Conservation (phyloP, 1,139 yeast genomes). For the Protomyces lactucae-debilis region DNA sequence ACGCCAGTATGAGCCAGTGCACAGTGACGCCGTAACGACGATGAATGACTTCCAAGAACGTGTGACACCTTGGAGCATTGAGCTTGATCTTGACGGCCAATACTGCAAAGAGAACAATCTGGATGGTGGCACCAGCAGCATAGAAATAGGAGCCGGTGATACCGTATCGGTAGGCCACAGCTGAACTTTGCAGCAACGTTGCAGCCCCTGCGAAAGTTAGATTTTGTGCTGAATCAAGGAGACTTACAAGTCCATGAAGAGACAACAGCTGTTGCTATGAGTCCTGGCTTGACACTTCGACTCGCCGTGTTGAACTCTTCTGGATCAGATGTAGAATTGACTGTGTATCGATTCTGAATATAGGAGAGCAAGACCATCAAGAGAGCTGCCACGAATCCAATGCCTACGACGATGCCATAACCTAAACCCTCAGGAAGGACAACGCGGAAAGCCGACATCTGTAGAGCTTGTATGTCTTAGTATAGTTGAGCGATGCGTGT, state of each 20-base stretch:
- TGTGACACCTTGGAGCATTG: slow-evolving; percentile 44
- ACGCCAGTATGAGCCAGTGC: slow-evolving; percentile 43
- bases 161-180: slow-evolving; percentile 36
- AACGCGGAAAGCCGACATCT: not conserved
- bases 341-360: slow-evolving; percentile 40
- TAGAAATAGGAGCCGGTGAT: slow-evolving; percentile 27
- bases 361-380: slow-evolving; percentile 14
- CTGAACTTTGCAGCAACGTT: slow-evolving; percentile 38
- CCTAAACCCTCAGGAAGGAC: not conserved
- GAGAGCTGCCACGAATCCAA: not conserved
- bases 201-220: not conserved
- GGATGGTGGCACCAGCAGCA: slow-evolving; percentile 34
- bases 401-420: not conserved
- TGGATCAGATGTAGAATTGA: slow-evolving; percentile 37
- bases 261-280: slow-evolving; percentile 41
- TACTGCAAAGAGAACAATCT: slow-evolving; percentile 42
- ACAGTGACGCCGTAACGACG: slow-evolving; percentile 43
- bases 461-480: too few species aligned
- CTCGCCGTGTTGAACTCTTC: slow-evolving; percentile 45
- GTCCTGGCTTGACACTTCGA: slow-evolving; percentile 41
- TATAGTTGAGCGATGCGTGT: too few species aligned
- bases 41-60: slow-evolving; percentile 45
- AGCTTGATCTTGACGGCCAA: slow-evolving; percentile 44
- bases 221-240: not conserved
- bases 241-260: slow-evolving; percentile 42